Conservation (phyloP, 2,329 filamentous ascomycete genomes). For the Diaporthe vaccinii region DNA sequence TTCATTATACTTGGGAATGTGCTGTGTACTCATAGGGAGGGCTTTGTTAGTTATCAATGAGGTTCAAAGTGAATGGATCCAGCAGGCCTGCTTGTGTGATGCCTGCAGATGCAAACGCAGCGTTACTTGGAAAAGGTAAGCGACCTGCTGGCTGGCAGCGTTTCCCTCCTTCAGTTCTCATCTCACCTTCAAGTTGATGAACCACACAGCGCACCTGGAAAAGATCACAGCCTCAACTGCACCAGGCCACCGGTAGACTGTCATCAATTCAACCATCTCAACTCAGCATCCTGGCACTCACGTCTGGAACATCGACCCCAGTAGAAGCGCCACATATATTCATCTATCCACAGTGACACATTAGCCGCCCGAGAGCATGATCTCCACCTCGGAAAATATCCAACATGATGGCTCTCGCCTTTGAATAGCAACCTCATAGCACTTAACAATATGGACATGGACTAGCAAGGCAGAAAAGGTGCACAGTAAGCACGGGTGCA, state of each 20-base stretch:
- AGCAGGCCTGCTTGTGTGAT: not conserved
- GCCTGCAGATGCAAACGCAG: not conserved
- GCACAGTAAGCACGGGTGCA: slow-evolving; percentile 1
- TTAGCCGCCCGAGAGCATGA: slow-evolving; percentile 4
- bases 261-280: not conserved
- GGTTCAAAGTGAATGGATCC: not conserved
- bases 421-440: not conserved
- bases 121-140: not conserved
- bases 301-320: not conserved
- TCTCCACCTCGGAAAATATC: slow-evolving; percentile 12
- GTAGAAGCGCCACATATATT: not conserved
- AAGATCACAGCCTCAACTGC: not conserved
- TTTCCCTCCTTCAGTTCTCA: not conserved
- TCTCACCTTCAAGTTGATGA: not conserved
- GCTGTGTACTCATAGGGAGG: not conserved
- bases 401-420: not conserved
- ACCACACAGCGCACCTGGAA: not conserved
- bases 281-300: not conserved
- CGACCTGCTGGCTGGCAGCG: not conserved
- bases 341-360: not conserved
- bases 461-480: not conserved
- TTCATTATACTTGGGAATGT: not conserved
- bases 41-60: not conserved
- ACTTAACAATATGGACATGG: not conserved
- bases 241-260: not conserved